Percentiles rank a stretch among this genome's conserved stretches.
Conservation (phyloP, 169 alveolate species). For the Plasmodium adleri region DNA sequence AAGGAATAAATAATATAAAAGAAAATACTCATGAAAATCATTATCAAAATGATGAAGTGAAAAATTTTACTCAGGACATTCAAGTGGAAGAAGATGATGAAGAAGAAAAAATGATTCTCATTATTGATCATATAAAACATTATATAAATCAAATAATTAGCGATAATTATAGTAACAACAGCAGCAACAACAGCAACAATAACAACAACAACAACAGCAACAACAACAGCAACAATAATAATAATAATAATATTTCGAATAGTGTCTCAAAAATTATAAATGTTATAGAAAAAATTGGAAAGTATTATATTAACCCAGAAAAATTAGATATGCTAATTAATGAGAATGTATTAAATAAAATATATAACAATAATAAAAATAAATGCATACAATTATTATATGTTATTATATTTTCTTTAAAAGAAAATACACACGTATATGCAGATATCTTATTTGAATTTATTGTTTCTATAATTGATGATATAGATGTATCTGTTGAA, state of each 20-base stretch:
- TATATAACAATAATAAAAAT: constrained; percentile 40
- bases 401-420: constrained; percentile 46
- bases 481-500: constrained; percentile 25
- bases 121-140: constrained; percentile 31
- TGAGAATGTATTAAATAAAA: constrained; percentile 15
- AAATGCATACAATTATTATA: constrained; percentile 51
- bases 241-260: not conserved
- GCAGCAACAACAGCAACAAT: not conserved
- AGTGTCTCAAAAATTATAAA: constrained; percentile 33
- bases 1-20: not conserved
- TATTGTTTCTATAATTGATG: constrained; percentile 31
- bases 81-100: constrained; percentile 38
- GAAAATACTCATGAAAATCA: not conserved
- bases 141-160: constrained; percentile 21
- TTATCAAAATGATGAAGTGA: not conserved
- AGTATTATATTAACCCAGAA: constrained; percentile 58
- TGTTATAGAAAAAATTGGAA: constrained; percentile 55
- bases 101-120: constrained; percentile 59
- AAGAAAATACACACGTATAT: constrained; percentile 44
- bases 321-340: constrained; percentile 42
- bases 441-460: constrained; percentile 42
- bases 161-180: not conserved
- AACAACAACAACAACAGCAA: not conserved
- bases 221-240: not conserved
- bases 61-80: too few relatives aligned